These are phyloP conservation scores for Antitrichia curtipendula DNA, from an alignment of 225 moss, liverwort and hornwort genomes.

Conservation along the genomic window DNA sequence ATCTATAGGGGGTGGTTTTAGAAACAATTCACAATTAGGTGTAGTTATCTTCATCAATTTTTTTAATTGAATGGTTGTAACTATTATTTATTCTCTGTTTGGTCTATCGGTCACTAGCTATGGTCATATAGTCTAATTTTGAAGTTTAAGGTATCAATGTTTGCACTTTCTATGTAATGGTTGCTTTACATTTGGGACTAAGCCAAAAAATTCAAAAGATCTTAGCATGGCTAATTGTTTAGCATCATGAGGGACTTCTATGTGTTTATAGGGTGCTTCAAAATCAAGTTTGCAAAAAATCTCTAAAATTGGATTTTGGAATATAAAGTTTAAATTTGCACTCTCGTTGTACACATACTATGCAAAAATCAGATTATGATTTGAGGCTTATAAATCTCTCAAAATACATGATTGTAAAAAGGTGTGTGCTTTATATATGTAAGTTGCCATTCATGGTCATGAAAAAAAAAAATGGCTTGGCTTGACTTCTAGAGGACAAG, in stretches of 20 bases:
- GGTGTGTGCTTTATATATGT: not conserved
- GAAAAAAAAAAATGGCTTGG: not conserved
- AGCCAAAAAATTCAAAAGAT: not conserved
- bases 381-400: not conserved
- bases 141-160: not conserved
- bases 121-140: not conserved
- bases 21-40: not conserved
- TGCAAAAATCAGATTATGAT: not conserved
- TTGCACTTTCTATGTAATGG: not conserved
- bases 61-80: not conserved
- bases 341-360: fast-evolving
- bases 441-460: not conserved
- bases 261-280: not conserved
- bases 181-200: not conserved
- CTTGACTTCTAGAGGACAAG: fast-evolving
- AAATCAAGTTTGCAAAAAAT: not conserved
- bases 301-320: fast-evolving
- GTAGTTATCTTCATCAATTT: not conserved
- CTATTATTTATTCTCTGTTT: not conserved
- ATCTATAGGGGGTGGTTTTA: not conserved
- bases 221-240: not conserved
- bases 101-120: not conserved
- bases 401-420: not conserved
- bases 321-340: not conserved
- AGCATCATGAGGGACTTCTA: fast-evolving